phyloP scores from a whole-genome alignment of 2,329 filamentous ascomycete species.

The Fusarium luffae region DNA sequence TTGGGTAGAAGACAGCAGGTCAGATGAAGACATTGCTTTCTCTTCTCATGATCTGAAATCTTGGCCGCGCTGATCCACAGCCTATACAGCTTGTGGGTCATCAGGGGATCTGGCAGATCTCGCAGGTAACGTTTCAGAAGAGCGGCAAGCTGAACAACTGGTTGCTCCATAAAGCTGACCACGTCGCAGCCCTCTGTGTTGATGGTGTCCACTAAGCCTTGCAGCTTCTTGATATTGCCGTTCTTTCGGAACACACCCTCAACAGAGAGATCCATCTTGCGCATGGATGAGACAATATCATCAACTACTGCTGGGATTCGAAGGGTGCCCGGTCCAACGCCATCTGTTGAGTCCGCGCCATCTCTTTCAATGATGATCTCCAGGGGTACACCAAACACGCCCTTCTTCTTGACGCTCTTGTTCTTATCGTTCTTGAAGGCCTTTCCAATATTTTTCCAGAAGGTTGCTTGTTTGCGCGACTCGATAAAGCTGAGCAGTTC shows the following conservation, averaged over 20 bases:
- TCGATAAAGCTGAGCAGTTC: constrained; percentile 94
- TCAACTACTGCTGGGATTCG: constrained; percentile 95
- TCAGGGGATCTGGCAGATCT: constrained; percentile 90
- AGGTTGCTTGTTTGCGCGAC: constrained; percentile 85
- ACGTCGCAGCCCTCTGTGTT: constrained; percentile 87
- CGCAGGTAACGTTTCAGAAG: constrained; percentile 94
- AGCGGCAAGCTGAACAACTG: constrained; percentile 92
- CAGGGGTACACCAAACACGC: constrained; percentile 89
- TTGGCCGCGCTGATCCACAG: constrained; percentile 92
- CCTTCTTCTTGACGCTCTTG: constrained; percentile 88
- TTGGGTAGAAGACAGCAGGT: constrained; percentile 94
- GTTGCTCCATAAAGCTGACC: constrained; percentile 87
- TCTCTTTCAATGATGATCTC: constrained; percentile 92
- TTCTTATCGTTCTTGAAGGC: constrained; percentile 89
- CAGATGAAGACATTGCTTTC: constrained; percentile 87
- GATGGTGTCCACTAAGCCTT: constrained; percentile 85
- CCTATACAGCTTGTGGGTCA: constrained; percentile 94
- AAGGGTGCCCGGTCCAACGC: constrained; percentile 89
- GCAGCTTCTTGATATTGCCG: constrained; percentile 94
- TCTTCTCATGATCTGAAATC: constrained; percentile 82
- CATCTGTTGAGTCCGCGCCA: constrained; percentile 96
- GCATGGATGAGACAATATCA: constrained; percentile 92
- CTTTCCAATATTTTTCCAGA: constrained; percentile 98
- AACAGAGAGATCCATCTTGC: constrained; percentile 98
- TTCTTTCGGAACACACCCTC: constrained; percentile 99